Evolutionary conservation across 1,139 yeast species (phyloP), one percentile per base, ranked within the genome.

Genomic region (Debaryomyces robertsiae): DNA sequence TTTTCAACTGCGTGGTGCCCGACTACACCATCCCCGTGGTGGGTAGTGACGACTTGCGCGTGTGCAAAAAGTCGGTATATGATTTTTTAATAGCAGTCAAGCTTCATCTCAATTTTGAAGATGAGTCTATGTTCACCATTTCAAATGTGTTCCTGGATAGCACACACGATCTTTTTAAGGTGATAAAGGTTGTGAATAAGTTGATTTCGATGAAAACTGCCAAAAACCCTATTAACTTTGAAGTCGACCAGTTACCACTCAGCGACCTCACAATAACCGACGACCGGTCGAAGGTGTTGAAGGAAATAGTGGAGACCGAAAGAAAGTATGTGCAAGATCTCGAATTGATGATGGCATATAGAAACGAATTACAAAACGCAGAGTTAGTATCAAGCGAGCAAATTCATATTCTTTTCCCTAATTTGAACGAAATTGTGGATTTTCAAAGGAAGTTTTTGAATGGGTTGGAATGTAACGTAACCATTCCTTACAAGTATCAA

Each of bases 241-340:
- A 41, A 10, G 41, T 48, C 4, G 45, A 44, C 9, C 39, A 42
- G 15, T 32, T 46, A 40, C 40, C 44, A 27, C 39, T 57, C 44
- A 61, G 60, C 13, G 73, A 60, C 25, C 56, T 72, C 9, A 44
- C 58, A 24, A 65, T 72, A 3, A 62, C 70, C 25, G 84, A 79
- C 51, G 74, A 81, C 39, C 73, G 89, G 37, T 82, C 88, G 14
- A 88, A 86, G 56, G 93, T 91, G 37, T 82, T 91, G 40, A 81
- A 79, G 51, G 99, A 93, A 63, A 70, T 93, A 33, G 75, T 94
- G 27, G 87, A 84, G 53, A 89, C 96, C 2, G 99, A 93, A 63
- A 75, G 98, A 49, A 90, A 88, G 61, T 93, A 84, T 60, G 96
- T 93, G 15, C 89, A 85, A 59, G 98, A 93, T 60, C 69, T 93